These are phyloP conservation scores for Cylindrodendrum hubeiense DNA, from an alignment of 2,329 filamentous ascomycete species.

Conservation along the genomic window DNA sequence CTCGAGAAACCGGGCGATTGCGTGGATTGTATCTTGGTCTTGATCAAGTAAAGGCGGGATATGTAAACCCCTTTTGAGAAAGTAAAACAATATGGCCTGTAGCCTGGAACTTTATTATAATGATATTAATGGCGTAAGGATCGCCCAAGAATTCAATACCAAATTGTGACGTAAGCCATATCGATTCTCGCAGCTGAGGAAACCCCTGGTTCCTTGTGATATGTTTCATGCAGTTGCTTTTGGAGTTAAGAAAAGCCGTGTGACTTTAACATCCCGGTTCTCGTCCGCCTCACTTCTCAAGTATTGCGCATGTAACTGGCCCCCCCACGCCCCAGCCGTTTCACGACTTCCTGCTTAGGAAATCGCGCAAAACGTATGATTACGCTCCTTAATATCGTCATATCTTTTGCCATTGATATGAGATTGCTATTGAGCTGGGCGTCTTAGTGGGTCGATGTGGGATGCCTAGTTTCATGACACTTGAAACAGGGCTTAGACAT, in stretches of 20 bases:
- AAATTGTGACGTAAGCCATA: no score
- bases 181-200: no score
- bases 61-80: no score
- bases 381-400: not conserved
- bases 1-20: no score
- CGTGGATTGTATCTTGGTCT: no score
- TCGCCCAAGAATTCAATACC: no score
- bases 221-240: no score
- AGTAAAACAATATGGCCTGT: no score
- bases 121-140: no score
- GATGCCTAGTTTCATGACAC: not conserved
- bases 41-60: no score
- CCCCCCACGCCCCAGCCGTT: constrained; percentile 5
- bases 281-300: constrained; percentile 11
- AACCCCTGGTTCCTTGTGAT: no score
- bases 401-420: not conserved
- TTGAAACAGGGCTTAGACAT: not conserved
- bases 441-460: not conserved
- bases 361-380: constrained; percentile 17
- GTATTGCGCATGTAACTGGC: constrained; percentile 3
- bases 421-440: not conserved
- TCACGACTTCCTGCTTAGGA: not conserved
- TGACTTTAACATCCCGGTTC: not conserved
- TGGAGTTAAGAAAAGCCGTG: not conserved
- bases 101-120: no score